A percentile compares a stretch with the other conserved stretches of the same genome.
Evolutionary conservation across 73 alveolate genomes (phyloP).

Genomic region (Uronychia binucleata): DNA sequence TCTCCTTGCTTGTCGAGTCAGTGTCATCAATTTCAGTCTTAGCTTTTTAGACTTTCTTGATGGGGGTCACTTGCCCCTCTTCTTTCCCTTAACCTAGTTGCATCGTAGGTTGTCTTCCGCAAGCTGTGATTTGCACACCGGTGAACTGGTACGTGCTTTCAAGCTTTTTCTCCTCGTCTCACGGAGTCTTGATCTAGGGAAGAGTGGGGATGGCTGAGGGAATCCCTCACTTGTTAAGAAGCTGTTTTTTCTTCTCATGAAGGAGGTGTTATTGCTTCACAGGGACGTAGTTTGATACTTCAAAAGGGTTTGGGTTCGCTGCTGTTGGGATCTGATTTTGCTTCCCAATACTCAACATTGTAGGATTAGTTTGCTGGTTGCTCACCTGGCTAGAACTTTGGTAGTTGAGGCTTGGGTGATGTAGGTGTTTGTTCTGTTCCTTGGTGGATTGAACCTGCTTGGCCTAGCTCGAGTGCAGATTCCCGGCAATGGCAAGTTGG

Average conservation of each 20-base stretch:
- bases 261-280: not conserved
- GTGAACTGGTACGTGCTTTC: not conserved
- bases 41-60: too few relatives aligned
- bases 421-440: not conserved
- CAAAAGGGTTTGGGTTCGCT: not conserved
- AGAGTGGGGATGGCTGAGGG: not conserved
- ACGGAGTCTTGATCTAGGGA: not conserved
- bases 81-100: not conserved
- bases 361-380: not conserved
- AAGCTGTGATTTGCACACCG: not conserved
- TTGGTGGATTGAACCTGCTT: not conserved
- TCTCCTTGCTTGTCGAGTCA: too few relatives aligned
- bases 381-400: not conserved
- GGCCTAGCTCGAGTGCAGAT: not conserved
- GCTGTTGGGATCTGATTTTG: not conserved
- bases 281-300: not conserved
- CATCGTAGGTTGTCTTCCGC: not conserved
- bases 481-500: not conserved
- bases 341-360: not conserved
- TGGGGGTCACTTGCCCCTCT: not conserved
- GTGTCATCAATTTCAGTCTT: too few relatives aligned
- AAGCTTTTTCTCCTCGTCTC: not conserved
- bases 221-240: not conserved
- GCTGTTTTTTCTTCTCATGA: not conserved
- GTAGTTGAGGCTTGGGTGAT: not conserved